These are phyloP conservation scores for Phytophthora aleatoria DNA, from an alignment of 352 stramenopile genomes.

Conservation along the genomic window DNA sequence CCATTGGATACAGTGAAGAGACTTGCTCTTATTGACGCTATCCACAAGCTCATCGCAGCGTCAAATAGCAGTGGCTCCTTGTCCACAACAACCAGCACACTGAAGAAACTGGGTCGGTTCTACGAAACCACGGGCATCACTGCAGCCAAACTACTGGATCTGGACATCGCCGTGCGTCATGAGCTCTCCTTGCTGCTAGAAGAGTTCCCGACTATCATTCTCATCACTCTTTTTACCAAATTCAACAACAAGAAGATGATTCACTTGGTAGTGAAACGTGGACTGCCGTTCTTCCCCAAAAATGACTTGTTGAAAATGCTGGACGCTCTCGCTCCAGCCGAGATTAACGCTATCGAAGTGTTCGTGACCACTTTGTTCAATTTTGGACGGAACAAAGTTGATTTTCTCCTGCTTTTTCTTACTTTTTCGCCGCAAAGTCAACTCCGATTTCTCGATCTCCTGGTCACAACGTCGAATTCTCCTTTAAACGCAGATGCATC, in stretches of 20 bases:
- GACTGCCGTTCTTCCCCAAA: conserved; percentile 43
- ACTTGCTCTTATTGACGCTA: conserved; percentile 40
- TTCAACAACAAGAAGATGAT: conserved; percentile 60
- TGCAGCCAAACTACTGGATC: conserved; percentile 43
- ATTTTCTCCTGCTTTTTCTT: conserved; percentile 51
- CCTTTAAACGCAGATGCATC: conserved; percentile 5
- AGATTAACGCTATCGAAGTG: conserved; percentile 33
- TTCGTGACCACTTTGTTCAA: conserved; percentile 49
- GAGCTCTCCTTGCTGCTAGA: conserved; percentile 43
- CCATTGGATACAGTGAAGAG: conserved; percentile 33
- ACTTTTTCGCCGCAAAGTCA: conserved; percentile 44
- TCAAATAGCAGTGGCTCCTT: conserved; percentile 10
- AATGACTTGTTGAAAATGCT: conserved; percentile 55
- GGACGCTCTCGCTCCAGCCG: conserved; percentile 42
- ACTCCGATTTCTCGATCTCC: conserved; percentile 39
- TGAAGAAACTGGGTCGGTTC: conserved; percentile 64
- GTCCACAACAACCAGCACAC: conserved; percentile 23
- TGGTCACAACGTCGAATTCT: conserved; percentile 27
- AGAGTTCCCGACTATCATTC: conserved; percentile 58
- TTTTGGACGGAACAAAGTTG: conserved; percentile 37
- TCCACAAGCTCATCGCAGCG: conserved; percentile 25
- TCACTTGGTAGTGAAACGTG: conserved; percentile 35
- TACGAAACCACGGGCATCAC: conserved; percentile 51
- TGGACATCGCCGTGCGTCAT: conserved; percentile 35
- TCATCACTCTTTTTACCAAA: conserved; percentile 54